Base-by-base conservation (phyloP, 2,329 filamentous ascomycete species). In the Fusarium secorum region DNA sequence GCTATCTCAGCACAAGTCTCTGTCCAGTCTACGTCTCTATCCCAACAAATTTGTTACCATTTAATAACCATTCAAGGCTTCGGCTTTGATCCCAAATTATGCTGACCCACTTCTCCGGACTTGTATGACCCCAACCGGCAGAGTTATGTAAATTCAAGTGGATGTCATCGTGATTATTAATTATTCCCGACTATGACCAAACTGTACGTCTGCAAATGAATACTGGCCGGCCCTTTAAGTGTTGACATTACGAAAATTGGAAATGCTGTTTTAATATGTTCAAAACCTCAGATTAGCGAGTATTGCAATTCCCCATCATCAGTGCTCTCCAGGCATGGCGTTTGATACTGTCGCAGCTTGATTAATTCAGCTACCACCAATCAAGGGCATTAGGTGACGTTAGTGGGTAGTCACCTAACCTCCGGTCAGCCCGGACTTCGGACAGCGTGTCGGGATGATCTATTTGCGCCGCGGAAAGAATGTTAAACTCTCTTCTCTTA, bases 51-150 rank as follows among this genome's bases (percentile, higher is more conserved):
- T n/a, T 15, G 3, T 20, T 10, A 45, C 13, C 1, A 11, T n/a
- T 45, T 45, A 45, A 20, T 28, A 30, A 32, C 32, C 15, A 7
- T 9, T 6, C 2, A 18, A 18, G n/a, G 45, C 28, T 49, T 7
- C 4, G 2, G 28, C 7, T 32, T 11, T 2, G 0, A 33, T 33
- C 2, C 15, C 7, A 49, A 4, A 32, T 0, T 1, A 2, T 18
- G 15, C 28, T 14, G 28, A 32, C n/a, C 5, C 8, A 22, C n/a
- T 10, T 22, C 2, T 13, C n/a, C 0, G 2, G 28, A 13, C 45
- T 32, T 46, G 9, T 17, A 30, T 0, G 11, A 11, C 45, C 15
- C 15, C 8, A 22, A 14, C 15, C 45, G 45, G 45, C 45, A 14
- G n/a, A 49, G 5, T 49, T 49, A 49, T 33, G 45, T 49, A 49